Evolutionary conservation across 371 early-diverging fungal genomes (phyloP).

Genomic region (Mucor sp.): DNA sequence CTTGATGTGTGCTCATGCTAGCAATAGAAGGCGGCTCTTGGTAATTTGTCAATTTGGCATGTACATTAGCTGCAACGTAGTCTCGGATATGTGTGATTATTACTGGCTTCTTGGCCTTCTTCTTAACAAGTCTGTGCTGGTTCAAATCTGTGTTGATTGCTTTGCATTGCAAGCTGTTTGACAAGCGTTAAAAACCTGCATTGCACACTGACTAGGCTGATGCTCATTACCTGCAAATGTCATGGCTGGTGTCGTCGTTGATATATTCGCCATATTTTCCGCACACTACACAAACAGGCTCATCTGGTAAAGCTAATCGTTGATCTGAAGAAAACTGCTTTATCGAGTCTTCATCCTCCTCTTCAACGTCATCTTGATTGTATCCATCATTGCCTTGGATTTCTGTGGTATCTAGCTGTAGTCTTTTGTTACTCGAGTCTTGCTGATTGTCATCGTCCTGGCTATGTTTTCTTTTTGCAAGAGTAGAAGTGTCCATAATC

Average conservation of each 20-base stretch:
- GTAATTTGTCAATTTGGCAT: slow-evolving; percentile 57
- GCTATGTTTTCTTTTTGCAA: not conserved
- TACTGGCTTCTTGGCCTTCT: not conserved
- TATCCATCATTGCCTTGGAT: not conserved
- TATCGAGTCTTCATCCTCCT: slow-evolving; percentile 16
- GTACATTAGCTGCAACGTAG: slow-evolving; percentile 35
- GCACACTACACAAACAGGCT: slow-evolving; percentile 52
- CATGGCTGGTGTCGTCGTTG: slow-evolving; percentile 47
- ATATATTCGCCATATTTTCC: slow-evolving; percentile 61
- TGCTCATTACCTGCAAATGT: slow-evolving; percentile 48
- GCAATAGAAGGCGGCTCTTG: slow-evolving; percentile 41
- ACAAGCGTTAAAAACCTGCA: not conserved
- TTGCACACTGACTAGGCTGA: not conserved
- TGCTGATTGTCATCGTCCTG: not conserved
- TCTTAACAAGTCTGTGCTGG: not conserved
- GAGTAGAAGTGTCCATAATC: not conserved
- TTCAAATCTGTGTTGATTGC: slow-evolving; percentile 37
- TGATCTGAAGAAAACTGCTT: slow-evolving; percentile 38
- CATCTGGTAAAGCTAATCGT: slow-evolving; percentile 36
- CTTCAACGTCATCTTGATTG: not conserved
- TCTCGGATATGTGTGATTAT: slow-evolving; percentile 9
- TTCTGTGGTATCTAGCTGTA: not conserved
- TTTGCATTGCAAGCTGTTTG: slow-evolving; percentile 49
- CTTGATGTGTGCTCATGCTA: slow-evolving; percentile 25
- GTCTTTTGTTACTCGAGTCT: not conserved